Conservation (phyloP, 116 monocot genomes). For the Phalaenopsis hybrid region DNA sequence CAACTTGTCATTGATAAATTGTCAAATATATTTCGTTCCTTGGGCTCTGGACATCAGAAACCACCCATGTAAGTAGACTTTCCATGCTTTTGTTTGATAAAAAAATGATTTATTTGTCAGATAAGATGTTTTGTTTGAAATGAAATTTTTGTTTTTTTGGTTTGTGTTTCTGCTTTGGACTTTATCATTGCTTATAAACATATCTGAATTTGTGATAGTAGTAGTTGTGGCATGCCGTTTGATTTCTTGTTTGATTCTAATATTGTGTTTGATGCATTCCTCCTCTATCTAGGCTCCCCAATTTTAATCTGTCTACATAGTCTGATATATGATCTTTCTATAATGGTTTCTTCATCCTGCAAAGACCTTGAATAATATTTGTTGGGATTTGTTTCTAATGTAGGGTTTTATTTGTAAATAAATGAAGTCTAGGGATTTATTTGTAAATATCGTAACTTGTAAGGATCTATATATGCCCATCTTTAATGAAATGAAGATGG, state of each 20-base stretch:
- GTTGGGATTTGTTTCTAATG: neutral
- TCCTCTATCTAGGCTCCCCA: too few species aligned
- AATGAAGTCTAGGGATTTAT: too few species aligned
- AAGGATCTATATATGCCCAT: too few species aligned
- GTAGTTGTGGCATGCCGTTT: neutral
- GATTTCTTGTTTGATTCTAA: neutral
- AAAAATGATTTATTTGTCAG: neutral
- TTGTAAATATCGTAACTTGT: too few species aligned
- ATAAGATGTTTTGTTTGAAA: neutral
- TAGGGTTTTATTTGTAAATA: too few species aligned
- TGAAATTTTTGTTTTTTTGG: neutral
- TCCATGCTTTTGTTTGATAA: neutral
- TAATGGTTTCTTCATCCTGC: neutral
- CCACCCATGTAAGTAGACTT: conserved; percentile 58
- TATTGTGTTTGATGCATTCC: neutral
- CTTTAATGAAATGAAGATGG: too few species aligned
- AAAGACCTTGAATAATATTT: neutral
- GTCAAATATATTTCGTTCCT: conserved; percentile 43
- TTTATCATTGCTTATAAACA: neutral
- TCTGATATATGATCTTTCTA: too few species aligned
- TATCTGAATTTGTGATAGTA: neutral
- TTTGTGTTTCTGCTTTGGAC: neutral
- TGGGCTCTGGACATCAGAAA: conserved; percentile 48
- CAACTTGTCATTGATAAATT: conserved; percentile 36
- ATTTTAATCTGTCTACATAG: too few species aligned